Evolutionary conservation across 2,329 filamentous ascomycete species (phyloP), one percentile per base, ranked within the genome.

Genomic region (Arthrocladium fulminans): DNA sequence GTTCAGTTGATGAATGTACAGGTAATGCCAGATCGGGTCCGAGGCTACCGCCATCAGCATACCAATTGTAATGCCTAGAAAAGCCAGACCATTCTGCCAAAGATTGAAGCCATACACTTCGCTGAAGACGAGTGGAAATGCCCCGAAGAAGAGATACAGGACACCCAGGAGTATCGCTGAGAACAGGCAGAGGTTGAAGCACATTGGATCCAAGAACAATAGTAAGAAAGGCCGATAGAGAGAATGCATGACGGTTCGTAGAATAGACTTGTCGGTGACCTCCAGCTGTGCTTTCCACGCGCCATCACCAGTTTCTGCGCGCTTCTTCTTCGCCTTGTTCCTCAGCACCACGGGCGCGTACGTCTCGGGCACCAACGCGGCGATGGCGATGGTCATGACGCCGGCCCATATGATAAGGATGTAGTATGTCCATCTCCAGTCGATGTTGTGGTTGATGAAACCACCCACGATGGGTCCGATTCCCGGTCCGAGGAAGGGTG

Each of bases 381-480:
- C 62, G 48, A 92, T 80, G 51, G 76, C 66, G 3, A 73, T 59
- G 49, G 84, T 70, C 60, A 86, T 67, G 6, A 71, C 63, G 23
- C 72, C 75, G 3, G 79, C 74, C 84, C 84, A 89, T 48, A 92
- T 88, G 47, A 89, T 66, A 50, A 90, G 68, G 2, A 86, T 73
- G 58, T 86, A 92, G 66, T 88, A 86, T 0, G 80, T 84, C 83
- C 83, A 88, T 44, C 83, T 68, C 81, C 86, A 92, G 51, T 72
- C 66, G 2, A 73, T 72, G 55, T 82, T 76, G 58, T 81, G 78
- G 61, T 88, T 88, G 66, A 92, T 86, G 66, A 89, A 57, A 8
- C 54, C 53, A 15, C 57, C 57, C 19, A 56, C 49, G 3, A 60
- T 47, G 2, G 57, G 57, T 9, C 56, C 57, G 15, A 57, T 22